Evolutionary conservation across 371 early-diverging fungal species (phyloP).

Genomic region (Batkoa obscura): DNA sequence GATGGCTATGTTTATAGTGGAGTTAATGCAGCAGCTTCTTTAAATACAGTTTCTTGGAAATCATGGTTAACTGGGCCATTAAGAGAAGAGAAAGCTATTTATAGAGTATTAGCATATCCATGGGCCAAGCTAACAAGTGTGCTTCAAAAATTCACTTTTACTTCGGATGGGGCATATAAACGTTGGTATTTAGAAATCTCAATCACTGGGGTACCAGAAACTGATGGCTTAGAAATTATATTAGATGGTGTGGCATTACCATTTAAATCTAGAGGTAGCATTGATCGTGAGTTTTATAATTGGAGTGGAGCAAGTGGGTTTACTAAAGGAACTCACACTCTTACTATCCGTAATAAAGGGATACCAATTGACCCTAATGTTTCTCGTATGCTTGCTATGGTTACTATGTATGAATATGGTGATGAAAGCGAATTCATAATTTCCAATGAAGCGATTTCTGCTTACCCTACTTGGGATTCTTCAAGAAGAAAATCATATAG

Average conservation of each 20-base stretch:
- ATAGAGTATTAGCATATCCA: constrained; percentile 21
- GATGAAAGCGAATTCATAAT: constrained; percentile 18
- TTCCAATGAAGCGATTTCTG: constrained; percentile 18
- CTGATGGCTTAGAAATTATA: constrained; percentile 13
- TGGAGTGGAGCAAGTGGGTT: constrained; percentile 18
- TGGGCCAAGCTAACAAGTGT: constrained; percentile 36
- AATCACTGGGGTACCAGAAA: constrained; percentile 23
- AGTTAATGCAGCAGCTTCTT: constrained; percentile 17
- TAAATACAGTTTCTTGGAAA: constrained; percentile 16
- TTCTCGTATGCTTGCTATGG: constrained; percentile 28
- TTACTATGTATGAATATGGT: constrained; percentile 28
- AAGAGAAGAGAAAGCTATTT: constrained; percentile 16
- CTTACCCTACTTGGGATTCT: constrained; percentile 23
- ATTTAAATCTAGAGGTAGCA: constrained; percentile 21
- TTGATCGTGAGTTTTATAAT: constrained; percentile 26
- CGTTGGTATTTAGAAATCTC: constrained; percentile 25
- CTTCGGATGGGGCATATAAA: constrained; percentile 20
- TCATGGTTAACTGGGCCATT: constrained; percentile 25
- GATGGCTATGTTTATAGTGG: constrained; percentile 33
- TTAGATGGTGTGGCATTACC: constrained; percentile 21
- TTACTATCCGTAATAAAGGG: neutral
- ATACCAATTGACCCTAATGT: constrained; percentile 13
- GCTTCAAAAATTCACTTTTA: constrained; percentile 20
- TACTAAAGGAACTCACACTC: neutral
- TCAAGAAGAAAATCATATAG: constrained; percentile 18